These are phyloP conservation scores for Podospora bellae-mahoneyi DNA, from an alignment of 495 filamentous ascomycete genomes.

Conservation along the genomic window DNA sequence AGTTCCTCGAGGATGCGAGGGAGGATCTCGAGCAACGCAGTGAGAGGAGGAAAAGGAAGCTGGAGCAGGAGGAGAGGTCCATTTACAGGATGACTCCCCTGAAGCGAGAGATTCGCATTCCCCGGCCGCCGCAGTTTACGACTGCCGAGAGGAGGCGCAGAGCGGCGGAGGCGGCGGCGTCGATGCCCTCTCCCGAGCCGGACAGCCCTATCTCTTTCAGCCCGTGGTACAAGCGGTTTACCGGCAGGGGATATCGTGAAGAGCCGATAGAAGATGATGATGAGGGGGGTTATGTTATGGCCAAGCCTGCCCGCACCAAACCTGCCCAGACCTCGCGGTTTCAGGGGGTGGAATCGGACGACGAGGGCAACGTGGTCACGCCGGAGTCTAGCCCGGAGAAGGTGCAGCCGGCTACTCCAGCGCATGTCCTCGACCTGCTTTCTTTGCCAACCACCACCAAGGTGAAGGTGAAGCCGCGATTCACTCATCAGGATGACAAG, in stretches of 20 bases:
- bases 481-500: no score
- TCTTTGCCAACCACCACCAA: no score
- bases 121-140: slow-evolving; percentile 3
- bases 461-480: no score
- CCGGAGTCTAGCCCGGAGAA: neutral
- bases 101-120: slow-evolving; percentile 9
- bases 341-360: no score
- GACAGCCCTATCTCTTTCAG: neutral
- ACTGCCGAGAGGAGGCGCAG: slow-evolving; percentile 2
- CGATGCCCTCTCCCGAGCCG: slow-evolving; percentile 4
- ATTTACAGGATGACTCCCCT: neutral
- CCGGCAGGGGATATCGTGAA: neutral
- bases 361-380: neutral
- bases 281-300: neutral
- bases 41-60: slow-evolving; percentile 4
- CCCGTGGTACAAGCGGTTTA: slow-evolving; percentile 5
- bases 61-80: neutral
- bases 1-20: slow-evolving; percentile 17
- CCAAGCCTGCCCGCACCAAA: neutral
- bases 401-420: no score
- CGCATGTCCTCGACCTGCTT: no score
- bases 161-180: neutral
- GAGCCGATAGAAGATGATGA: neutral
- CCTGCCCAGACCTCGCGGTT: no score
- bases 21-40: slow-evolving; percentile 17